Evolutionary conservation across 2,329 filamentous ascomycete species (phyloP).

Genomic region (Massarina eburnea): DNA sequence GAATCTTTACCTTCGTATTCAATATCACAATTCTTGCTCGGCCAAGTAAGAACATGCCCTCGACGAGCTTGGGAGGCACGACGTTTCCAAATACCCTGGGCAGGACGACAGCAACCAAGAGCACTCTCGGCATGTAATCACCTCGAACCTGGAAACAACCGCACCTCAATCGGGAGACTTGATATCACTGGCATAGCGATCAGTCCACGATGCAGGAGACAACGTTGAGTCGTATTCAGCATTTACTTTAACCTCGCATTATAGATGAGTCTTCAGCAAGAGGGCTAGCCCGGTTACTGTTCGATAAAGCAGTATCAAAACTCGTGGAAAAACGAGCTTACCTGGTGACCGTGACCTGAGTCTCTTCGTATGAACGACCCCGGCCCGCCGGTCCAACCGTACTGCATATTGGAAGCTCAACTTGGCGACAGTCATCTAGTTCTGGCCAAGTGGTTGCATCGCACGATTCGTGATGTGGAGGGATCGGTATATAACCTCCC

Average conservation of each 20-base stretch:
- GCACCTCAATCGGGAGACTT: conserved; percentile 12
- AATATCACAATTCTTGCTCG: conserved; percentile 8
- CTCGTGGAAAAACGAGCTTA: conserved; percentile 30
- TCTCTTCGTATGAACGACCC: conserved; percentile 29
- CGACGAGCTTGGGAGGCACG: conserved; percentile 3
- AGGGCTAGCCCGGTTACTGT: conserved; percentile 13
- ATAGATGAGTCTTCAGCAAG: conserved; percentile 17
- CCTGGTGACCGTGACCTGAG: conserved; percentile 19
- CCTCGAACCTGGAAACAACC: conserved; percentile 14
- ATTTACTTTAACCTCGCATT: conserved; percentile 15
- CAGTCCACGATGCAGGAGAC: conserved; percentile 10
- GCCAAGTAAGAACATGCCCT: not conserved
- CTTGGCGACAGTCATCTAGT: conserved; percentile 33
- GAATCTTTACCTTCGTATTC: conserved; percentile 12
- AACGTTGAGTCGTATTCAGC: conserved; percentile 12
- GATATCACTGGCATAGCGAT: conserved; percentile 18
- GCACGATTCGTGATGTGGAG: conserved; percentile 16
- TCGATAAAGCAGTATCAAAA: conserved; percentile 10
- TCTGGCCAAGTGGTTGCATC: conserved; percentile 19
- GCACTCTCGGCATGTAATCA: conserved; percentile 9
- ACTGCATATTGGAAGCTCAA: conserved; percentile 32
- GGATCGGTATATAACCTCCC: conserved; percentile 35
- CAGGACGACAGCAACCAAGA: conserved; percentile 11
- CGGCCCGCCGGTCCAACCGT: conserved; percentile 38
- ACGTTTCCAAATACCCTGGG: conserved; percentile 10